Base-by-base conservation (phyloP, 139 green algal genomes). In the Parachlorella kessleri region DNA sequence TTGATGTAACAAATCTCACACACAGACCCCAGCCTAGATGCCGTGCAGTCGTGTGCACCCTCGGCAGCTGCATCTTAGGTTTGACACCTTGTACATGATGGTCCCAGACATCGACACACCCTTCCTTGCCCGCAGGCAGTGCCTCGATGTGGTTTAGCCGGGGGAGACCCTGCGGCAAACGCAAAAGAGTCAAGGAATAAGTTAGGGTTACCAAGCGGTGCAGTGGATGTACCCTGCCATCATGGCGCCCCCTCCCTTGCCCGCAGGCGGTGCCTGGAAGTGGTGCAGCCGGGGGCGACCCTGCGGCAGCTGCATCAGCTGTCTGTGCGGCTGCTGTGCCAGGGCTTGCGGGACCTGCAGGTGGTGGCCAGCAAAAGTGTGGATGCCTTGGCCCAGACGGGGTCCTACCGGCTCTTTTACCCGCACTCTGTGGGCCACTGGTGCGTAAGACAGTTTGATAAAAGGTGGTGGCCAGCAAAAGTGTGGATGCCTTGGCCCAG, bases 381-480 rank as follows among this genome's bases (percentile, higher is more conserved):
- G 24, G 63, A 33, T 21, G 63, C 23, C 63, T 30, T 37, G 23
- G 64, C 48, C 64, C 23, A 42, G 28, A 69, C 36, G 39, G 67
- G 76, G 37, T 36, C 66, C 35, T 85, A 88, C 65, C 75, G 83
- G 14, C 78, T 77, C 1, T 93, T 94, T 42, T 96, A 95, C 79
- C 89, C 87, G 21, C 93, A 98, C 85, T 90, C 82, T 28, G 76
- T 97, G 30, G 87, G 90, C 14, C 87, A 93, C 77, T 72, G 48
- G 48, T 59, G 48, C 14, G 48, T 28, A 18, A 18, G 48, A n/a
- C n/a, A n/a, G n/a, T n/a, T n/a, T n/a, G n/a, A n/a, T n/a, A n/a
- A n/a, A n/a, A 78, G 9, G 7, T 86, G 3, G 54, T 82, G 48
- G 9, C 24, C 71, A 14, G 63, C 24, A 33, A 33, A 7, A 68